A percentile compares a stretch with the other conserved stretches of the same genome.
Conservation (phyloP, 768 basidiomycete species). For the Hygrocybe punicea region DNA sequence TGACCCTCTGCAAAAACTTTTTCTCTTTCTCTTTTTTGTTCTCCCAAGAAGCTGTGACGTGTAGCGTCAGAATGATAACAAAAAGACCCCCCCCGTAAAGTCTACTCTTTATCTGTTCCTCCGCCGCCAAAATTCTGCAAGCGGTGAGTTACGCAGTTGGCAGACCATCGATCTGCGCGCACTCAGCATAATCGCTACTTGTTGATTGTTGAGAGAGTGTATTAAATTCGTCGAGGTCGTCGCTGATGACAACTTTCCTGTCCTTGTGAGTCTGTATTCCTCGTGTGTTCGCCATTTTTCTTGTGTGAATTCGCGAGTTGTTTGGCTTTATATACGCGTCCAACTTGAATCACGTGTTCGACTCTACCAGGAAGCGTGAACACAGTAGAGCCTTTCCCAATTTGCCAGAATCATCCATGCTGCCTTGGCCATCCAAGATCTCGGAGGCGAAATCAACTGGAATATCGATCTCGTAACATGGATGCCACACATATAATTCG, state of each 20-base stretch:
- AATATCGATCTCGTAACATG: conserved; percentile 45
- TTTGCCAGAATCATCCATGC: conserved; percentile 16
- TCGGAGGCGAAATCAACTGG: conserved; percentile 16
- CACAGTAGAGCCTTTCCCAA: conserved; percentile 31
- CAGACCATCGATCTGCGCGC: neutral
- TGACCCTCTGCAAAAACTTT: neutral
- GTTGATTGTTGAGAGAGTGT: conserved; percentile 1
- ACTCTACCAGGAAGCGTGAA: conserved; percentile 31
- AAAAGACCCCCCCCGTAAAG: neutral
- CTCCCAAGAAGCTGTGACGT: conserved; percentile 5
- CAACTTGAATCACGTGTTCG: no score
- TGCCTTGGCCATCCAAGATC: neutral
- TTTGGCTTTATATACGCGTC: no score
- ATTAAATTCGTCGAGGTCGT: neutral
- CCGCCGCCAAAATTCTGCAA: neutral
- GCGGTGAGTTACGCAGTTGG: neutral
- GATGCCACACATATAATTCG: conserved; percentile 47
- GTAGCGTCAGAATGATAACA: neutral
- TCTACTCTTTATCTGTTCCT: conserved; percentile 2
- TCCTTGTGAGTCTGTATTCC: neutral
- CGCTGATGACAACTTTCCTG: neutral
- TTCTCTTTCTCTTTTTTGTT: conserved; percentile 1
- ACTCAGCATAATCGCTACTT: conserved; percentile 4
- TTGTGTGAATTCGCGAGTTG: no score
- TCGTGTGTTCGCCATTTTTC: neutral